Evolutionary conservation across 495 filamentous ascomycete species (phyloP).

Genomic region (Tuber umbilicatum): DNA sequence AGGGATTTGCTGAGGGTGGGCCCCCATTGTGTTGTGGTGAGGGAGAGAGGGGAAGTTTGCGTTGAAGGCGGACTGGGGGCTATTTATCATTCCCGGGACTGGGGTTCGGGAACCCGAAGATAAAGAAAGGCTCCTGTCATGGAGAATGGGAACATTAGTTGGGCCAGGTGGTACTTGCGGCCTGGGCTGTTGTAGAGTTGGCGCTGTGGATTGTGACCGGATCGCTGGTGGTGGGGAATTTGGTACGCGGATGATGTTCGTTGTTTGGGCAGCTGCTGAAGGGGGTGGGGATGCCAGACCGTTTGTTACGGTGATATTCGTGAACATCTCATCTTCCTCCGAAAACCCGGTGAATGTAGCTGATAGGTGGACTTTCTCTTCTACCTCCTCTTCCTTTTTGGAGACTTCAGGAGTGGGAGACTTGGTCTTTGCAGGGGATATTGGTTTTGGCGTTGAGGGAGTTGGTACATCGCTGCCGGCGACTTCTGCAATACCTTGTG

Average conservation of each 20-base stretch:
- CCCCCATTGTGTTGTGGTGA: not conserved
- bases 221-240: slow-evolving; percentile 18
- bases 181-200: slow-evolving; percentile 20
- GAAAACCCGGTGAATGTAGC: slow-evolving; percentile 39
- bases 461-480: slow-evolving; percentile 28
- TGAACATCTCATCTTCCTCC: slow-evolving; percentile 41
- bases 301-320: slow-evolving; percentile 17
- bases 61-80: not conserved
- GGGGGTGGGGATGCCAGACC: slow-evolving; percentile 10
- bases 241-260: slow-evolving; percentile 10
- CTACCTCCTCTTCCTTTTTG: not conserved
- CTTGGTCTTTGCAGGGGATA: slow-evolving; percentile 4
- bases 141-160: slow-evolving; percentile 23
- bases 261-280: slow-evolving; percentile 10
- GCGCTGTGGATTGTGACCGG: slow-evolving; percentile 16
- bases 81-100: not conserved
- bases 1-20: not conserved
- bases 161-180: slow-evolving; percentile 25
- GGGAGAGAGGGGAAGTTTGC: not conserved
- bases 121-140: slow-evolving; percentile 13
- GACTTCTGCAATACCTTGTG: slow-evolving; percentile 23
- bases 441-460: not conserved
- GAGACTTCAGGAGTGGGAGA: slow-evolving; percentile 22
- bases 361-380: slow-evolving; percentile 37
- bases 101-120: slow-evolving; percentile 3